Evolutionary conservation across 2,329 filamentous ascomycete species (phyloP).

Genomic region (Microcyclospora tardicrescens): DNA sequence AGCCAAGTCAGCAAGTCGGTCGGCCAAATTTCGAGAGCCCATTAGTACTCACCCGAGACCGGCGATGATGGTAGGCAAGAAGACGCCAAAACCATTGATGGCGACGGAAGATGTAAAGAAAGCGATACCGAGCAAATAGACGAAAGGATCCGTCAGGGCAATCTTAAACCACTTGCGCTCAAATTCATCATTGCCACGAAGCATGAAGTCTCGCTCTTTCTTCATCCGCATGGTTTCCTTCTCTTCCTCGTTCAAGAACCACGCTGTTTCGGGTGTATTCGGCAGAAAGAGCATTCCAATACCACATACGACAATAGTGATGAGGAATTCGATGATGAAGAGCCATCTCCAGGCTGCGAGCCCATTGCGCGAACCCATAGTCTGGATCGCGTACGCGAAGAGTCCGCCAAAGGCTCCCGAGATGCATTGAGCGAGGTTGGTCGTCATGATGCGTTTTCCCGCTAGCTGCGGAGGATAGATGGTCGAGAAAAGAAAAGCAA

Average conservation of each 20-base stretch:
- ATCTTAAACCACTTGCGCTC: slow-evolving; percentile 18
- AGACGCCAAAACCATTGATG: slow-evolving; percentile 23
- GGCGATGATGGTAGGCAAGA: slow-evolving; percentile 26
- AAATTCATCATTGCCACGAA: slow-evolving; percentile 19
- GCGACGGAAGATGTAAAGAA: slow-evolving; percentile 25
- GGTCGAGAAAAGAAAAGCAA: slow-evolving; percentile 19
- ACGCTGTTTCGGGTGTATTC: slow-evolving; percentile 12
- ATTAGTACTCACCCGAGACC: too few species aligned
- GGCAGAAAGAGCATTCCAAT: slow-evolving; percentile 13
- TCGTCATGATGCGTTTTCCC: slow-evolving; percentile 18
- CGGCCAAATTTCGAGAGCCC: too few species aligned
- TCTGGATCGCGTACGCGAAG: slow-evolving; percentile 15
- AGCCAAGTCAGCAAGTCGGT: too few species aligned
- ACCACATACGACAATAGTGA: slow-evolving; percentile 9
- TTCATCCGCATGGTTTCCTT: slow-evolving; percentile 12
- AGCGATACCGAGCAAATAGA: slow-evolving; percentile 19
- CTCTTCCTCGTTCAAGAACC: slow-evolving; percentile 14
- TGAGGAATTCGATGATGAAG: slow-evolving; percentile 8
- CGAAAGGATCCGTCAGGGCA: slow-evolving; percentile 20
- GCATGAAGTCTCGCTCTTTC: slow-evolving; percentile 17
- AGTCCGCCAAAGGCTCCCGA: slow-evolving; percentile 18
- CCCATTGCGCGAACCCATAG: slow-evolving; percentile 14
- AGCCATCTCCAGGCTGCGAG: slow-evolving; percentile 12
- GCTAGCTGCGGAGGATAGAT: slow-evolving; percentile 14
- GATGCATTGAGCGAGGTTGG: slow-evolving; percentile 14